A percentile compares a stretch with the other conserved stretches of the same genome.
These are phyloP conservation scores for Verticillium nonalfalfae DNA, from an alignment of 2,329 filamentous ascomycete species.

Conservation along the genomic window DNA sequence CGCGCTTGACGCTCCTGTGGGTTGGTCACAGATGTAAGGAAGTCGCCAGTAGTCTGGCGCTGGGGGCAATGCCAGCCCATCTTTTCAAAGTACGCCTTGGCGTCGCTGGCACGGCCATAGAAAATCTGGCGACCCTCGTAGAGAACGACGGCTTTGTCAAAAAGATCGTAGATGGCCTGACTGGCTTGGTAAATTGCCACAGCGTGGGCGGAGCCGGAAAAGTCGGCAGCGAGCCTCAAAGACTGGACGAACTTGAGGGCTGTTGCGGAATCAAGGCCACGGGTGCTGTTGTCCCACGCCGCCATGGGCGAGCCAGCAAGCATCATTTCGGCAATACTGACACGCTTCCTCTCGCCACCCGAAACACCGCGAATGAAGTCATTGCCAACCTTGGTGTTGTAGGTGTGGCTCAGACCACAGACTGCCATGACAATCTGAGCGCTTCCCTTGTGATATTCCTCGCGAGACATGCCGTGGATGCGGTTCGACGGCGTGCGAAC, in stretches of 20 bases:
- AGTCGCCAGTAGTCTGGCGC: constrained; percentile 63
- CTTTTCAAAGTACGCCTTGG: constrained; percentile 59
- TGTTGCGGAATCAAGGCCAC: constrained; percentile 67
- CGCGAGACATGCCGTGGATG: constrained; percentile 53
- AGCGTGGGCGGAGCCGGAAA: constrained; percentile 53
- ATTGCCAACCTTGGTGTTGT: constrained; percentile 69
- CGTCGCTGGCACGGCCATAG: constrained; percentile 56
- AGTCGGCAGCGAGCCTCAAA: constrained; percentile 57
- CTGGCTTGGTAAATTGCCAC: constrained; percentile 70
- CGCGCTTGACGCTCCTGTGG: constrained; percentile 50
- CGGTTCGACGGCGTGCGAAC: constrained; percentile 61
- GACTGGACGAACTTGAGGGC: constrained; percentile 68
- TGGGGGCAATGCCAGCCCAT: constrained; percentile 64
- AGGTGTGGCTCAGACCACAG: constrained; percentile 66
- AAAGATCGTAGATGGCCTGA: constrained; percentile 63
- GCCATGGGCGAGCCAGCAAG: constrained; percentile 51
- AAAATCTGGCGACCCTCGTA: constrained; percentile 76
- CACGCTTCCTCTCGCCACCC: constrained; percentile 70
- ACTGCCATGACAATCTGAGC: constrained; percentile 62
- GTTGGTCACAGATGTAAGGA: constrained; percentile 63
- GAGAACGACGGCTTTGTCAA: constrained; percentile 69
- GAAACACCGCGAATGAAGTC: constrained; percentile 67
- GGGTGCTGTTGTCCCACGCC: constrained; percentile 68
- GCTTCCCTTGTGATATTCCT: constrained; percentile 55
- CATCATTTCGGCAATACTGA: constrained; percentile 74